Evolutionary conservation across 306 rosid species (phyloP).

Genomic region (Rosa persica): DNA sequence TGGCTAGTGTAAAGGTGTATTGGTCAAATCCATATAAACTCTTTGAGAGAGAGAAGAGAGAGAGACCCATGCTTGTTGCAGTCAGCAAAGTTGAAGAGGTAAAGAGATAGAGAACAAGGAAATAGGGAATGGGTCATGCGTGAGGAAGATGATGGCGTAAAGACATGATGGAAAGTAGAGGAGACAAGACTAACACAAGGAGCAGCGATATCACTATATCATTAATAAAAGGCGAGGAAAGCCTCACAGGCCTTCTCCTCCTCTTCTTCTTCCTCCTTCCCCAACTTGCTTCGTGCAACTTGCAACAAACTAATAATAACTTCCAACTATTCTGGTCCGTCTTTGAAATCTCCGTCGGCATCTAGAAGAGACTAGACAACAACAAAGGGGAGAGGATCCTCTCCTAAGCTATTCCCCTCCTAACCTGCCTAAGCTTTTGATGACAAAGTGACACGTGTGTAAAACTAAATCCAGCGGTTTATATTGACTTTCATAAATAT

Average conservation of each 20-base stretch:
- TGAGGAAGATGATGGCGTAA: neutral
- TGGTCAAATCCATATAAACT: neutral
- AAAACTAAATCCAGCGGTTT: no score
- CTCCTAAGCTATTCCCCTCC: no score
- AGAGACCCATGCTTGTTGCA: neutral
- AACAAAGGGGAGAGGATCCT: no score
- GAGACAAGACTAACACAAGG: neutral
- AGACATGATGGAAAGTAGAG: neutral
- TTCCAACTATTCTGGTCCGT: neutral
- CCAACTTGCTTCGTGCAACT: neutral
- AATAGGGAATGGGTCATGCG: neutral
- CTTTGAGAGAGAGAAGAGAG: neutral
- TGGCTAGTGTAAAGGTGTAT: neutral
- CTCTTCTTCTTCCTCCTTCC: neutral
- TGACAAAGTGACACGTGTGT: no score
- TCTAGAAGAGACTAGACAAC: neutral
- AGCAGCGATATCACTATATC: neutral
- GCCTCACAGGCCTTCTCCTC: neutral
- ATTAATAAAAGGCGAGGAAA: no score
- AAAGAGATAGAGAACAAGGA: neutral
- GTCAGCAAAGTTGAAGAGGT: neutral
- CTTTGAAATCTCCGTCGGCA: neutral
- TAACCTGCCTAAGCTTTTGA: no score
- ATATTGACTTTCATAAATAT: no score
- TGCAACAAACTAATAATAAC: neutral